phyloP scores from a whole-genome alignment of 2,329 filamentous ascomycete genomes.

The Polychaeton citri region DNA sequence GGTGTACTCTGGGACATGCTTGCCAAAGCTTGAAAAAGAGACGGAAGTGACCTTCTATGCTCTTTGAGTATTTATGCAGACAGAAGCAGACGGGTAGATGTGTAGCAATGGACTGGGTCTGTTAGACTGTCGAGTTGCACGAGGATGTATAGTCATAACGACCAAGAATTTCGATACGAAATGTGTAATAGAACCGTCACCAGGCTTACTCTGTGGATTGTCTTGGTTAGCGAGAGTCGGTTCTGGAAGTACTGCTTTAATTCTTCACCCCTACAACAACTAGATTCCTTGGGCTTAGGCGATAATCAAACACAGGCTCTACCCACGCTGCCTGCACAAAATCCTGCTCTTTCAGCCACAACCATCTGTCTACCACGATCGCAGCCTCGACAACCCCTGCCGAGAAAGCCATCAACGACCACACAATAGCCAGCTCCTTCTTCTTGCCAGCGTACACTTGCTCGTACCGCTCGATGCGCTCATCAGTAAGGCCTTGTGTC shows the following conservation, averaged over 20 bases:
- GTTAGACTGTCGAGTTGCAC: no score
- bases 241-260: no score
- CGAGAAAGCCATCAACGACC: constrained; percentile 94
- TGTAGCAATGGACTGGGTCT: no score
- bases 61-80: no score
- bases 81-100: no score
- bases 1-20: constrained; percentile 51
- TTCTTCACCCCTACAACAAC: constrained; percentile 84
- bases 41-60: no score
- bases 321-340: constrained; percentile 71
- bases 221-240: no score
- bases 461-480: constrained; percentile 62
- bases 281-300: constrained; percentile 72
- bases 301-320: constrained; percentile 83
- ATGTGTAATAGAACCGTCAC: no score
- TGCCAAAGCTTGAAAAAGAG: neutral
- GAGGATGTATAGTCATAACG: no score
- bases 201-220: no score
- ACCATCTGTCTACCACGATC: constrained; percentile 82
- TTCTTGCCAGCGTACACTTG: constrained; percentile 49
- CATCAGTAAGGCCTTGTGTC: constrained; percentile 57
- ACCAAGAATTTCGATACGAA: no score
- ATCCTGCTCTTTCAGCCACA: constrained; percentile 67
- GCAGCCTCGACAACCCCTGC: constrained; percentile 78
- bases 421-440: constrained; percentile 74